These are phyloP conservation scores for Striga asiatica DNA, from an alignment of 257 asterid species.

Conservation along the genomic window DNA sequence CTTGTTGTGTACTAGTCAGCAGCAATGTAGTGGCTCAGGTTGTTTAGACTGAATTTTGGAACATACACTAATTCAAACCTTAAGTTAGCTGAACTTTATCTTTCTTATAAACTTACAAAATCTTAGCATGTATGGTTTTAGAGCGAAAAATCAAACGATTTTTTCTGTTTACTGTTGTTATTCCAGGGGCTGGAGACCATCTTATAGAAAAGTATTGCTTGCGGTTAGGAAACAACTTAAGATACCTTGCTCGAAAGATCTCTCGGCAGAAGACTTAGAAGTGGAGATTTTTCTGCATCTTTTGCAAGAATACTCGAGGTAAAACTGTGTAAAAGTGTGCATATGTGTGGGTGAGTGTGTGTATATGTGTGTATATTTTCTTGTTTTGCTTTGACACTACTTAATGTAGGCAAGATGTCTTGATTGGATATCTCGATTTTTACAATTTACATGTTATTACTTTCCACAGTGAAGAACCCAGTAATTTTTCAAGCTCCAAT, in stretches of 20 bases:
- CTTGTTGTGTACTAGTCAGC: too few species aligned
- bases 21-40: too few species aligned
- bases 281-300: slow-evolving; percentile 88
- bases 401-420: neutral
- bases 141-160: slow-evolving; percentile 10
- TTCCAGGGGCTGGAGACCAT: slow-evolving; percentile 92
- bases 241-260: slow-evolving; percentile 69
- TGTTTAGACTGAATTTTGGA: neutral
- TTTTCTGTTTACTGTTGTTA: slow-evolving; percentile 14
- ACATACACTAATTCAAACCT: neutral
- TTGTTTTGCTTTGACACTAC: neutral
- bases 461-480: slow-evolving; percentile 43
- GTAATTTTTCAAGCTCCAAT: slow-evolving; percentile 27
- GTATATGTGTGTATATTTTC: too few species aligned
- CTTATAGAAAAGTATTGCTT: slow-evolving; percentile 75
- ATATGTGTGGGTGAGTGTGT: too few species aligned
- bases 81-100: neutral
- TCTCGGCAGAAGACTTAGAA: slow-evolving; percentile 78
- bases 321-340: too few species aligned
- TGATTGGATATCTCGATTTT: neutral
- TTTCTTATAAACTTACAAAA: neutral
- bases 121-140: neutral
- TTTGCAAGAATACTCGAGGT: slow-evolving; percentile 80
- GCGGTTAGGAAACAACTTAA: slow-evolving; percentile 60
- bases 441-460: slow-evolving; percentile 13